These are phyloP conservation scores for Exutisphaerella laricina DNA, from an alignment of 2,329 filamentous ascomycete species.

Conservation along the genomic window DNA sequence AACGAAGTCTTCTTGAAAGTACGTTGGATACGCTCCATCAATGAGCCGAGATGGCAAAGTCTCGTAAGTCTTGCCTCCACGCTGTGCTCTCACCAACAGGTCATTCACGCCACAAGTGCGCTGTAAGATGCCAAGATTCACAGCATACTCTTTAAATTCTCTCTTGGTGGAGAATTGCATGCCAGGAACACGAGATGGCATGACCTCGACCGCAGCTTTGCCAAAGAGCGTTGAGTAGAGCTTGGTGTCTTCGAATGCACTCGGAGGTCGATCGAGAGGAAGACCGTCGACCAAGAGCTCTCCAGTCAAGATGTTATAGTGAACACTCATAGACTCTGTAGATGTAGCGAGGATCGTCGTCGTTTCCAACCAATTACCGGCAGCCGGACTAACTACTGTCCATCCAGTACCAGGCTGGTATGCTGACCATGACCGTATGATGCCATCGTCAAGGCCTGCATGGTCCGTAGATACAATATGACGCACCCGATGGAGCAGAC, in stretches of 20 bases:
- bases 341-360: constrained; percentile 23
- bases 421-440: constrained; percentile 40
- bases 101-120: not conserved
- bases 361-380: constrained; percentile 24
- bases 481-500: constrained; percentile 19
- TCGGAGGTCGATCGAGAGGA: constrained; percentile 50
- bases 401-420: constrained; percentile 19
- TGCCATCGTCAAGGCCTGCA: constrained; percentile 16
- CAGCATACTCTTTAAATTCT: constrained; percentile 19
- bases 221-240: constrained; percentile 51
- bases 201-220: constrained; percentile 46
- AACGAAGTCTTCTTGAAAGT: constrained; percentile 48
- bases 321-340: constrained; percentile 26
- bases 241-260: constrained; percentile 42
- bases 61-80: constrained; percentile 29
- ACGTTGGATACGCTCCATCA: constrained; percentile 45
- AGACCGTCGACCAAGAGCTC: constrained; percentile 47
- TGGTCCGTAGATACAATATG: constrained; percentile 6
- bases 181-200: constrained; percentile 47
- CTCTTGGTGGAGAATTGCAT: constrained; percentile 49
- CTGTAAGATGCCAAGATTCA: constrained; percentile 41
- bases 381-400: constrained; percentile 1
- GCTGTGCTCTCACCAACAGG: not conserved
- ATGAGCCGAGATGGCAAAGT: constrained; percentile 33
- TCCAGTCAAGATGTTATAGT: constrained; percentile 45